Evolutionary conservation across 2,329 filamentous ascomycete species (phyloP), one percentile per base, ranked within the genome.

Genomic region (Alternaria viburni): DNA sequence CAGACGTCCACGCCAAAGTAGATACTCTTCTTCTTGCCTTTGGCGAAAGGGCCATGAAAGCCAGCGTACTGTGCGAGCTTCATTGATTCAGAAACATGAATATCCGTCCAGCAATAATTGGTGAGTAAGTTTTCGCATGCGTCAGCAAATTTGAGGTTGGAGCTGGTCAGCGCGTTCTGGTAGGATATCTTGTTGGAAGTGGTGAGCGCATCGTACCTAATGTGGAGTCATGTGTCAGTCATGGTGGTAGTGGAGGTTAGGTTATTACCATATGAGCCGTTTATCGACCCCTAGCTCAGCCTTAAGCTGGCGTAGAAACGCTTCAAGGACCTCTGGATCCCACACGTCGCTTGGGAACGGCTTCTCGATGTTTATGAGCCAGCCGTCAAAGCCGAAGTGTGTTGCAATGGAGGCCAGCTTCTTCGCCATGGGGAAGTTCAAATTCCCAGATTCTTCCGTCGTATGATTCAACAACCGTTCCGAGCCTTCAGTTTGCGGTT

Each of bases 361-460:
- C 54, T 80, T 80, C 60, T 85, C 83, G 23, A 85, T 79, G 51
- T 84, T 84, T 32, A 84, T 64, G 30, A 85, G 70, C 81, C 81
- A 84, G 15, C 82, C 83, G 61, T 85, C 82, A 58, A 85, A 84
- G 11, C 81, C 81, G 62, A 81, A 81, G 15, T 78, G 71, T 15
- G 71, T 68, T 11, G 82, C 81, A 47, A 85, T 80, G 13, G 61
- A 57, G 8, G 78, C 78, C 8, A 85, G 66, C 54, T 78, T 79
- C 19, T 69, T 74, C 21, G 80, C 81, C 17, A 82, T 66, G 9
- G 75, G 60, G 44, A 80, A 83, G 6, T 65, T 62, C 4, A 74
- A 17, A 4, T 49, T 45, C n/a, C 65, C 63, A n/a, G 13, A 23
- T n/a, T 52, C 57, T n/a, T 56, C 32, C 7, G 17, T 54, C 5